Evolutionary conservation across 2,329 filamentous ascomycete species (phyloP), one percentile per base, ranked within the genome.

Genomic region (Fusarium praegraminearum): DNA sequence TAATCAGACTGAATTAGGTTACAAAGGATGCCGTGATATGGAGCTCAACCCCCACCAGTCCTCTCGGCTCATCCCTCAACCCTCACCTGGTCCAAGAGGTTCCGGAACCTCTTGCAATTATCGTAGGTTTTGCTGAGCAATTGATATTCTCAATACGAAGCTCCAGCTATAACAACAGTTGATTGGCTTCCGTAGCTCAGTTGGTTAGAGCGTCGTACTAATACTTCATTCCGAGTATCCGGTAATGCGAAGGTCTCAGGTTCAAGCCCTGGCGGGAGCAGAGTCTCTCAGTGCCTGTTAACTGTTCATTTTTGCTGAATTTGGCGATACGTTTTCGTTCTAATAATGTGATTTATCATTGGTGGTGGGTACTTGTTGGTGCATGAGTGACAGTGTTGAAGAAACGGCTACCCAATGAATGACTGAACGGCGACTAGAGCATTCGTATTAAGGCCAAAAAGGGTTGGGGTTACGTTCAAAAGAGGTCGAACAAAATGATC

Each of bases 181-280:
- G 61, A 62, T 65, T 56, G 63, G 73, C 73, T 75, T 73, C 72
- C 73, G 60, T 75, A 75, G 72, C 73, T 75, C 72, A 75, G 73
- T 75, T 75, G 72, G 72, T 73, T 73, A 73, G 72, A 75, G 72
- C 72, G 69, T 75, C 72, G 71, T 73, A 72, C 70, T 75, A 75
- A 73, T 75, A 75, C 61, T 71, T 72, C 46, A 54, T 22, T n/a
- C 55, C 43, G 56, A 73, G 62, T 72, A 52, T 50, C 47, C 13
- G 38, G 72, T 73, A 22, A 73, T 74, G 72, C 72, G 72, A 63
- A 73, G 72, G 72, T 67, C 72, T 72, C 70, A 69, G 71, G 72
- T 74, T 74, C 72, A 74, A 74, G 72, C 72, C 72, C 73, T 71
- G 72, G 70, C 65, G 72, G 72, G 66, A 74, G 72, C 72, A 74